Evolutionary conservation across 108 stramenopile genomes (phyloP).

Genomic region (Cyclotella choctawhatcheeana): DNA sequence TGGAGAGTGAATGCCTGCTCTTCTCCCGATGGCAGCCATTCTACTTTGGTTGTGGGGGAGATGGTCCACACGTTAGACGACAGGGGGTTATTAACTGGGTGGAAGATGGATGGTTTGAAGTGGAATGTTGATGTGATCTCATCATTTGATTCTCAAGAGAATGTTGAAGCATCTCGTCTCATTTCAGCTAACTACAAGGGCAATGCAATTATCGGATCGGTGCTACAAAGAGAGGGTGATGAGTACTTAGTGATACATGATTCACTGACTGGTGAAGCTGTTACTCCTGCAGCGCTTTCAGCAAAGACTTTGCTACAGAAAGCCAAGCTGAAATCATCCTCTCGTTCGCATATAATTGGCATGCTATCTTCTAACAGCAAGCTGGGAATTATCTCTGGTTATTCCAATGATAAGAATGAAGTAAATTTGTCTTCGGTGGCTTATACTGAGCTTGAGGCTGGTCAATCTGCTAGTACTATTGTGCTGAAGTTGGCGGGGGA

Average conservation of each 20-base stretch:
- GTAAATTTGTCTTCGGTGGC: not conserved
- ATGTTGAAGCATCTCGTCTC: not conserved
- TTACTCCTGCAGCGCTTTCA: not conserved
- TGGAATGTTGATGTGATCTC: not conserved
- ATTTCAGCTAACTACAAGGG: not conserved
- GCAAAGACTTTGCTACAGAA: not conserved
- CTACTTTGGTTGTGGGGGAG: constrained; percentile 19
- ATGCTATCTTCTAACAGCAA: not conserved
- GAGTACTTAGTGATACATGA: not conserved
- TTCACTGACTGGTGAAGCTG: not conserved
- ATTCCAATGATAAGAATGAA: not conserved
- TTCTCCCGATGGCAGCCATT: constrained; percentile 21
- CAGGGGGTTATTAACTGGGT: not conserved
- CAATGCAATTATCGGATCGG: constrained; percentile 5
- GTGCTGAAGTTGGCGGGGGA: not conserved
- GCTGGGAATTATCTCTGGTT: not conserved
- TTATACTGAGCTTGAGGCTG: constrained; percentile 3
- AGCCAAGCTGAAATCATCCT: not conserved
- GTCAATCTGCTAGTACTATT: not conserved
- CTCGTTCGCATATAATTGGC: not conserved
- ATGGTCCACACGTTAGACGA: constrained; percentile 8
- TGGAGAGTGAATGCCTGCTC: constrained; percentile 82
- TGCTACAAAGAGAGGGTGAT: constrained; percentile 20
- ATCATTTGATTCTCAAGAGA: not conserved
- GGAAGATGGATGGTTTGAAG: not conserved